A percentile compares a stretch with the other conserved stretches of the same genome.
phyloP scores from a whole-genome alignment of 768 basidiomycete genomes.

The Amanita phalloides region DNA sequence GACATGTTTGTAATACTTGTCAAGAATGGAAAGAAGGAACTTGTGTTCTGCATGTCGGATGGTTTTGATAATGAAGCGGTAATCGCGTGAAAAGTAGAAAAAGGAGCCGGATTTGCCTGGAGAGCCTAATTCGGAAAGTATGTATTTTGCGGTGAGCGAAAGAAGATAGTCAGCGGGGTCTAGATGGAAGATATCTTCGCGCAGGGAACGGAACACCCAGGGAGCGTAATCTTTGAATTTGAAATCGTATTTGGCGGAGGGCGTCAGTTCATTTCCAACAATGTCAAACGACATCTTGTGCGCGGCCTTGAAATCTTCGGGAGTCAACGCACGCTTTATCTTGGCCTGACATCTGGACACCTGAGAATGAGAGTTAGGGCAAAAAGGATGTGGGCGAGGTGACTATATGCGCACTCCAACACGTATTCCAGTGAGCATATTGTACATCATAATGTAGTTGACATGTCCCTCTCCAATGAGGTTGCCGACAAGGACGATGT shows the following conservation, averaged over 20 bases:
- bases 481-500: slow-evolving; percentile 79
- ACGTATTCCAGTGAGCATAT: slow-evolving; percentile 98
- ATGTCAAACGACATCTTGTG: slow-evolving; percentile 99
- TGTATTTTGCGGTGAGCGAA: slow-evolving; percentile 94
- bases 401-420: slow-evolving; percentile 60
- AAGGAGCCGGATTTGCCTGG: slow-evolving; percentile 98
- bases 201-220: slow-evolving; percentile 92
- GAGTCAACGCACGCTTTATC: slow-evolving; percentile 72
- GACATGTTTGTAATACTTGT: slow-evolving; percentile 77
- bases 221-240: slow-evolving; percentile 99
- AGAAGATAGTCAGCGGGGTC: slow-evolving; percentile 97
- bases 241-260: slow-evolving; percentile 97
- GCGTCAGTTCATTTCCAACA: slow-evolving; percentile 95
- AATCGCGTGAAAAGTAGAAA: slow-evolving; percentile 98
- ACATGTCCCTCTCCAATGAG: slow-evolving; percentile 97
- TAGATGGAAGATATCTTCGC: slow-evolving; percentile 89
- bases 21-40: slow-evolving; percentile 79
- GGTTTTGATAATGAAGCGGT: slow-evolving; percentile 99
- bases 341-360: slow-evolving; percentile 97
- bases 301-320: slow-evolving; percentile 77
- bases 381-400: not conserved
- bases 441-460: slow-evolving; percentile 99
- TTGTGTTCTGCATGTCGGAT: slow-evolving; percentile 93
- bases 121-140: slow-evolving; percentile 93
- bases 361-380: slow-evolving; percentile 25